These are phyloP conservation scores for Sporobolomyces pararoseus DNA, from an alignment of 768 basidiomycete species.

Conservation along the genomic window DNA sequence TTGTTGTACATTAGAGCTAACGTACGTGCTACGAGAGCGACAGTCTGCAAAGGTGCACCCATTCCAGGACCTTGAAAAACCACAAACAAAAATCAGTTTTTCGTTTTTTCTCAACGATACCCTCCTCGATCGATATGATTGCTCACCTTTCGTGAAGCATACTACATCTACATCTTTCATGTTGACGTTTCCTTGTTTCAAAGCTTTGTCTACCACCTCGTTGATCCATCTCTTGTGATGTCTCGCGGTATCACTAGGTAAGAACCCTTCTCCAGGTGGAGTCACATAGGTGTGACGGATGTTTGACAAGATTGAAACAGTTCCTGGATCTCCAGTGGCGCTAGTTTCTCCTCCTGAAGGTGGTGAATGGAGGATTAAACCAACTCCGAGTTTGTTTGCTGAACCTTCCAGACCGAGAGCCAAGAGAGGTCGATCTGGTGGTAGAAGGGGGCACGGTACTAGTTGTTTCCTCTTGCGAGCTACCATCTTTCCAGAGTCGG, in stretches of 20 bases:
- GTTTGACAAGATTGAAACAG: conserved; percentile 78
- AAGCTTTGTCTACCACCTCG: conserved; percentile 71
- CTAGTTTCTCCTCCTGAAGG: neutral
- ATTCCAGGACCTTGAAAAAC: conserved; percentile 80
- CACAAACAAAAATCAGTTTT: too few relatives aligned
- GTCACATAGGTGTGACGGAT: conserved; percentile 98
- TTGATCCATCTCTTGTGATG: conserved; percentile 93
- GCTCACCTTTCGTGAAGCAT: conserved; percentile 88
- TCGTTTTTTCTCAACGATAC: too few relatives aligned
- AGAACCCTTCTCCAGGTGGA: conserved; percentile 94
- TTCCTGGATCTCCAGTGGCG: conserved; percentile 48
- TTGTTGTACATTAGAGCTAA: conserved; percentile 81
- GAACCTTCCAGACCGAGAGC: conserved; percentile 97
- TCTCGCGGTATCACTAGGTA: conserved; percentile 88
- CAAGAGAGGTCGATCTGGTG: conserved; percentile 49
- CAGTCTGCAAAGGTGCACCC: conserved; percentile 94
- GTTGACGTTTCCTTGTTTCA: conserved; percentile 63
- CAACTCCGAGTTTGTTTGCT: conserved; percentile 95
- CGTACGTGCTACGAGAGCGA: conserved; percentile 87
- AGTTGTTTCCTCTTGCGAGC: neutral
- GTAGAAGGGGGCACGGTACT: conserved; percentile 13
- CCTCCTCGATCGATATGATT: neutral
- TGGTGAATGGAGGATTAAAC: conserved; percentile 76
- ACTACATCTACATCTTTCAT: conserved; percentile 86
- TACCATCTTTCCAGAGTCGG: conserved; percentile 2